Conservation (phyloP, 2,329 filamentous ascomycete genomes). For the Clonostachys byssicola region DNA sequence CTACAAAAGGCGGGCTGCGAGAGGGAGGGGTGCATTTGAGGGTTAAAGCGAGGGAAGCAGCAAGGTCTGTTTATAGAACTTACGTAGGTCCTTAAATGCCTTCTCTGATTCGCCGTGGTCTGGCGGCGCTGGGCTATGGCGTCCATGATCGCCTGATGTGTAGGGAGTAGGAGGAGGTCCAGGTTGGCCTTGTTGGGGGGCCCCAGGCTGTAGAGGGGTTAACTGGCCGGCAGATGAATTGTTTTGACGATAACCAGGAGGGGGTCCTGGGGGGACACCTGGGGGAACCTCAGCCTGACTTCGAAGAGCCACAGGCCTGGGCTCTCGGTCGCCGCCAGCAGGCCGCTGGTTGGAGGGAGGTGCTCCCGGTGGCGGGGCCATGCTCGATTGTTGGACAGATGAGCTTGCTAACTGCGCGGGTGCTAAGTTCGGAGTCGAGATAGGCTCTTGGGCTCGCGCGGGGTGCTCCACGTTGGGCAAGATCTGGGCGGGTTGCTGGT, state of each 20-base stretch:
- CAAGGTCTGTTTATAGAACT: slow-evolving; percentile 10
- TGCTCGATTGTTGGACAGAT: slow-evolving; percentile 26
- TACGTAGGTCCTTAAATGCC: slow-evolving; percentile 54
- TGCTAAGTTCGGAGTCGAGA: slow-evolving; percentile 17
- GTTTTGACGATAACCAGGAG: slow-evolving; percentile 48
- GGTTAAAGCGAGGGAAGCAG: background rate
- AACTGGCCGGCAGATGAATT: slow-evolving; percentile 31
- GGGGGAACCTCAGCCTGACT: slow-evolving; percentile 21
- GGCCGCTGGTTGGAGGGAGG: slow-evolving; percentile 38
- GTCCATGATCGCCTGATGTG: slow-evolving; percentile 39
- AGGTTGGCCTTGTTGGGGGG: slow-evolving; percentile 18
- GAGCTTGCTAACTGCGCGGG: slow-evolving; percentile 18
- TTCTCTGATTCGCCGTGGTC: slow-evolving; percentile 44
- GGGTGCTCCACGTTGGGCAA: slow-evolving; percentile 35
- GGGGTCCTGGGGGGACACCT: slow-evolving; percentile 31
- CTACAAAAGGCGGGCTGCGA: background rate
- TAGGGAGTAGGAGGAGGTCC: slow-evolving; percentile 25
- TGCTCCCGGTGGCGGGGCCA: slow-evolving; percentile 42
- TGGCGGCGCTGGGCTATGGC: slow-evolving; percentile 53
- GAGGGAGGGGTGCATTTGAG: slow-evolving; percentile 3
- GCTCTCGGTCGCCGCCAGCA: slow-evolving; percentile 42
- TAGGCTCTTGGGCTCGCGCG: slow-evolving; percentile 24
- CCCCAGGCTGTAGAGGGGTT: slow-evolving; percentile 27
- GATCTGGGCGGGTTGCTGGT: slow-evolving; percentile 36
- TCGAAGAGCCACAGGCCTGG: slow-evolving; percentile 25